Percentiles rank a stretch among this genome's conserved stretches.
phyloP scores from a whole-genome alignment of 768 basidiomycete species.

The Boletellus ananiceps region DNA sequence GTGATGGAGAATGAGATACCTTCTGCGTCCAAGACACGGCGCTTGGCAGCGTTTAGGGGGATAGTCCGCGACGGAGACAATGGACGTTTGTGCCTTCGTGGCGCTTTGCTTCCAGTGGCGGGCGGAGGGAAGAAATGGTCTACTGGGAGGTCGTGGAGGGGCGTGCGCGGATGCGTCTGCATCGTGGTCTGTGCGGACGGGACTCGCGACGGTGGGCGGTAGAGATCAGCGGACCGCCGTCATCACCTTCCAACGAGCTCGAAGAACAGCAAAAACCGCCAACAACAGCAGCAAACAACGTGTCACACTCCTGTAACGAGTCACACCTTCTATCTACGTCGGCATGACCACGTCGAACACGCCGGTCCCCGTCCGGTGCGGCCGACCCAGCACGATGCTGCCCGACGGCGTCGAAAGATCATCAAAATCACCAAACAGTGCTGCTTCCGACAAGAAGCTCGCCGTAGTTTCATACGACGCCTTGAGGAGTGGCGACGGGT shows the following conservation, averaged over 20 bases:
- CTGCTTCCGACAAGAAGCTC: slow-evolving; percentile 89
- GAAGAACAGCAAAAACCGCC: slow-evolving; percentile 18
- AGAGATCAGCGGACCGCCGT: slow-evolving; percentile 21
- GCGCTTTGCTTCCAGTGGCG: slow-evolving; percentile 16
- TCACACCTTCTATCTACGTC: slow-evolving; percentile 5
- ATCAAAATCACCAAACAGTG: slow-evolving; percentile 93
- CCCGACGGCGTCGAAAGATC: slow-evolving; percentile 87
- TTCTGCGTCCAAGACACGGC: slow-evolving; percentile 57
- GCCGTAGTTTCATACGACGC: slow-evolving; percentile 97
- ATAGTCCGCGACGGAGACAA: slow-evolving; percentile 49
- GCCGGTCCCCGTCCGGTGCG: slow-evolving; percentile 90
- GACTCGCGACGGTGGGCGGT: slow-evolving; percentile 10
- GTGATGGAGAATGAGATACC: slow-evolving; percentile 39
- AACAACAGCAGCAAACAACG: slow-evolving; percentile 24
- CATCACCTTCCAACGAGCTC: slow-evolving; percentile 21
- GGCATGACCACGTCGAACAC: slow-evolving; percentile 84
- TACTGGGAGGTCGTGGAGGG: slow-evolving; percentile 58
- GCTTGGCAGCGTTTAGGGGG: slow-evolving; percentile 60
- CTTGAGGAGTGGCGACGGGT: slow-evolving; percentile 93
- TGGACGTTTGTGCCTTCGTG: slow-evolving; percentile 52
- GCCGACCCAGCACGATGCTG: slow-evolving; percentile 85
- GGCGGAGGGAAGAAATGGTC: slow-evolving; percentile 45
- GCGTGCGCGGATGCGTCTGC: slow-evolving; percentile 36
- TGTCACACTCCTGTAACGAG: slow-evolving; percentile 9
- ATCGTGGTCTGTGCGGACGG: slow-evolving; percentile 9